Evolutionary conservation across 495 filamentous ascomycete species (phyloP), one percentile per base, ranked within the genome.

Genomic region (Penicillium goetzii): DNA sequence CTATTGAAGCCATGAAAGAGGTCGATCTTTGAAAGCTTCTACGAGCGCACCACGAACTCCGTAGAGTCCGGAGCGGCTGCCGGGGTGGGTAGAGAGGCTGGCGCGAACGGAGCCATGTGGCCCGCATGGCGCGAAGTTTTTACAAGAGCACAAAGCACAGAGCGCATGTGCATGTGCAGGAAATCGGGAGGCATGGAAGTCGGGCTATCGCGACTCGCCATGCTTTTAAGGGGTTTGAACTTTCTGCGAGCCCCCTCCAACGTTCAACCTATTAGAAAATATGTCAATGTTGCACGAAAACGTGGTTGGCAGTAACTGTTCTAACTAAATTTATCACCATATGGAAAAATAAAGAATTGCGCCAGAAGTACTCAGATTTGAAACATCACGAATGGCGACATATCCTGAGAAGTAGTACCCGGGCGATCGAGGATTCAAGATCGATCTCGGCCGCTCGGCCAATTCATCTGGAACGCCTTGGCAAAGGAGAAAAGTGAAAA

Each of bases 381-480:
- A 28, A 26, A 51, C 47, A 6, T 30, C 7, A 17, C 47, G 25
- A 51, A 51, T 51, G 5, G 47, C 25, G 25, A 51, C 14, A 51
- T 51, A 15, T 30, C 14, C 25, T 51, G 12, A 1, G 25, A 10
- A 51, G 25, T 8, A 15, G 5, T 4, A 51, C 47, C 23, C 47
- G 26, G n/a, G 25, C 25, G 15, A 51, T 51, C 47, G 25, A 28
- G n/a, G n/a, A n/a, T n/a, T n/a, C n/a, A n/a, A n/a, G 25, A 30
- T 51, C 47, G 47, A 26, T 30, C 23, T 30, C 7, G 23, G 47
- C 25, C 47, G 15, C 15, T 17, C 5, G 6, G 26, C 26, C 47
- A 26, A 28, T 30, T 51, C 47, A 38, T 60, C 58, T 52, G 32
- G 58, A 53, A 60, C 49, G 11, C 32, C 58, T 41, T 60, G 58